Base-by-base conservation (phyloP, 1,139 yeast species). In the Taphrina deformans region DNA sequence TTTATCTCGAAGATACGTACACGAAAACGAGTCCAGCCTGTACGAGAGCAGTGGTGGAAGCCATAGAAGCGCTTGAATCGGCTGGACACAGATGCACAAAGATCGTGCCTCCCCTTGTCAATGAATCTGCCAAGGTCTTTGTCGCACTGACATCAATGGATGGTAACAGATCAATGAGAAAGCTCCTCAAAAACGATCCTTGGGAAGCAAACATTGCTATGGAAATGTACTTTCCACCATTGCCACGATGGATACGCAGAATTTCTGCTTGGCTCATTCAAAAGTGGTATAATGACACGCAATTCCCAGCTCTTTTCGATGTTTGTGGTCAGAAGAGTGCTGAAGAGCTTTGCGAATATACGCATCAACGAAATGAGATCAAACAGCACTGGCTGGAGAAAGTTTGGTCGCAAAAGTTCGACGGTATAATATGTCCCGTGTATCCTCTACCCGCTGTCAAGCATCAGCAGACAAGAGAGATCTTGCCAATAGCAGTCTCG, bases 21-120 rank as follows among this genome's bases (percentile, higher is more conserved):
- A 72, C 85, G 68, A 87, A 87, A 24, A 88, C 93, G 92, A 80
- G 83, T 26, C 90, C 89, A 24, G 89, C 89, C 66, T 79, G 83
- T 53, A 65, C 75, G 18, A 77, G 84, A 66, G 85, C 83, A 35
- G 73, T 83, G 70, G 73, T 79, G 66, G 73, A 72, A 56, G 79
- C 79, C 12, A 79, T 73, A 52, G 74, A 75, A 27, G 78, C 78
- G 67, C 74, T 82, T 62, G 72, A 72, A 60, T 73, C 71, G 2
- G 79, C 82, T 4, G 84, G 84, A 26, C 80, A 79, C 58, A 77
- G 77, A 29, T 81, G 81, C n/a, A 70, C 79, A 46, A 77, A 76
- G 69, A 85, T 85, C 75, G 61, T 55, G 23, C 65, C 65, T 10
- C 65, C 65, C 23, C 58, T 46, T 21, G 48, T 50, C 26, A 31